Conservation (phyloP, 345 rosid species). For the Citrus medica region DNA sequence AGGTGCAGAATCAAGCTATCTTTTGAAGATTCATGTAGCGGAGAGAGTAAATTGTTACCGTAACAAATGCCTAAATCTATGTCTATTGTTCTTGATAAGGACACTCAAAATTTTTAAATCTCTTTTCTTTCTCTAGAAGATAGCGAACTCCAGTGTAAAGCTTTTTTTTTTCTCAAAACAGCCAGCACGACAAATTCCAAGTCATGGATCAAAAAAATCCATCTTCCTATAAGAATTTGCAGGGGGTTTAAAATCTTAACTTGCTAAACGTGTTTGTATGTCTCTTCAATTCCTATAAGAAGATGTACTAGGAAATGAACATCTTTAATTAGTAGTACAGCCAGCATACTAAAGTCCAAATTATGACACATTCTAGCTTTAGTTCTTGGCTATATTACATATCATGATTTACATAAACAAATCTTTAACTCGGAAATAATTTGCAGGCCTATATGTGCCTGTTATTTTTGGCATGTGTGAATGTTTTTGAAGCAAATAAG, state of each 20-base stretch:
- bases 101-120: not conserved
- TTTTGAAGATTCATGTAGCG: not conserved
- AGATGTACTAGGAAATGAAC: not conserved
- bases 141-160: not conserved
- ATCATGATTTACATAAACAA: not conserved
- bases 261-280: not conserved
- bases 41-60: not conserved
- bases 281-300: not conserved
- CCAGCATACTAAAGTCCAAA: conserved; percentile 20
- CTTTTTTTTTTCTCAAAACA: not conserved
- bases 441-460: not conserved
- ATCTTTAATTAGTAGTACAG: not conserved
- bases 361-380: not conserved
- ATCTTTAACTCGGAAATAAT: not conserved
- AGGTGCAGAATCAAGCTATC: not conserved
- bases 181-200: conserved; percentile 3
- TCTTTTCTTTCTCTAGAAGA: not conserved
- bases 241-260: not conserved
- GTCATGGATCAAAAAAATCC: not conserved
- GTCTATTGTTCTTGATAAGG: not conserved
- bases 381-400: not conserved
- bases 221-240: not conserved
- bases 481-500: not conserved
- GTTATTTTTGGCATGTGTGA: not conserved
- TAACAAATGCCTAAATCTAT: not conserved